Evolutionary conservation across 2,329 filamentous ascomycete species (phyloP).

Genomic region (Sporothrix variecibatus): DNA sequence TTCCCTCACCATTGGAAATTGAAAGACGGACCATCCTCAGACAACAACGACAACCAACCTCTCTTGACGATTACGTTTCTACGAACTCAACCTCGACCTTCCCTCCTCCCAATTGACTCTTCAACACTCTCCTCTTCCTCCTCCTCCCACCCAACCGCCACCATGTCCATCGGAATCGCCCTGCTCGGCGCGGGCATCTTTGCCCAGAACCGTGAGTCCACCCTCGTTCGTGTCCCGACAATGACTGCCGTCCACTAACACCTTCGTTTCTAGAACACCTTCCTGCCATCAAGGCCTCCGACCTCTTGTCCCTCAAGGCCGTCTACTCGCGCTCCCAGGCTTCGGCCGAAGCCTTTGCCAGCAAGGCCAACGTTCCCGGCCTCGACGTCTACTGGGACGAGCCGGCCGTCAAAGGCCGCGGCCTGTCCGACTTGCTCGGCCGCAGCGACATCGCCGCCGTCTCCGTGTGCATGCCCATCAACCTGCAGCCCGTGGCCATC

Average conservation of each 20-base stretch:
- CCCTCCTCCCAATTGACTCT: background rate
- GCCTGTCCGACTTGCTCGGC: conserved; percentile 53
- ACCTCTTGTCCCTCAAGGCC: conserved; percentile 58
- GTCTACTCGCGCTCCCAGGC: conserved; percentile 65
- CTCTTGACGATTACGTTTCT: background rate
- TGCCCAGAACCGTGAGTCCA: conserved; percentile 35
- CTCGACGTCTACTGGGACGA: conserved; percentile 61
- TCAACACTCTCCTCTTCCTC: background rate
- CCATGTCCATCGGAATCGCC: conserved; percentile 37
- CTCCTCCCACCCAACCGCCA: background rate
- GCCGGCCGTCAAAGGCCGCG: conserved; percentile 45
- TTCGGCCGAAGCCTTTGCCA: conserved; percentile 53
- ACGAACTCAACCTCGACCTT: background rate
- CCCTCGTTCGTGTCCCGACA: background rate
- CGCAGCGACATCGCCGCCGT: conserved; percentile 58
- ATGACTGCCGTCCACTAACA: background rate
- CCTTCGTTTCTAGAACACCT: conserved; percentile 35
- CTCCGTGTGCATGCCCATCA: conserved; percentile 64
- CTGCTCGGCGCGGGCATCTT: conserved; percentile 42
- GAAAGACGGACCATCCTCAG: background rate
- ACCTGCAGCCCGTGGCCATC: conserved; percentile 60
- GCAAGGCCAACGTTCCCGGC: conserved; percentile 32
- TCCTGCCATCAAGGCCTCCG: conserved; percentile 60
- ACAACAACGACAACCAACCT: background rate
- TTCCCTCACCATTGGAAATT: background rate